Conservation (phyloP, 257 asterid genomes). For the Vinca minor region DNA sequence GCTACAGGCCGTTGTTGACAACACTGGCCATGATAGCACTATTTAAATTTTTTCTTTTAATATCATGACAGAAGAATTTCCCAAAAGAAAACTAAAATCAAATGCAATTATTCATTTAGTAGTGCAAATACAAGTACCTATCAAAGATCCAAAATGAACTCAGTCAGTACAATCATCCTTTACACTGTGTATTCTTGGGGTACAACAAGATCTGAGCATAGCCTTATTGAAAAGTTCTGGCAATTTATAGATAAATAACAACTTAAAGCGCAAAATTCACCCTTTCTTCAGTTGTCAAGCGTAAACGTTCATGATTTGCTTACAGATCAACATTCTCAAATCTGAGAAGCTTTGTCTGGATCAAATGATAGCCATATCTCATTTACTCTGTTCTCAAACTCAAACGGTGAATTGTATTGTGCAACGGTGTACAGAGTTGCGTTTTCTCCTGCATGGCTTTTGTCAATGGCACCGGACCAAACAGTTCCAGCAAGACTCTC, state of each 20-base stretch:
- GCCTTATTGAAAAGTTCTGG: not conserved
- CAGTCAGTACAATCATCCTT: not conserved
- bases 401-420: constrained; percentile 79
- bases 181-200: not conserved
- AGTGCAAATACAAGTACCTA: no score
- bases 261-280: not conserved
- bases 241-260: no score
- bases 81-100: no score
- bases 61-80: no score
- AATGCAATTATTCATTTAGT: not conserved
- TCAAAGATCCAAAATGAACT: not conserved
- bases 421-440: constrained; percentile 51
- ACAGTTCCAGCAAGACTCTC: constrained; percentile 47
- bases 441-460: constrained; percentile 33
- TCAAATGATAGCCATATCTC: constrained; percentile 71
- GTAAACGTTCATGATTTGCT: no score
- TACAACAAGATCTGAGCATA: not conserved
- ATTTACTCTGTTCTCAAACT: constrained; percentile 56
- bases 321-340: no score
- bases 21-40: no score
- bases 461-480: constrained; percentile 51
- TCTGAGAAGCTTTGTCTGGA: constrained; percentile 15
- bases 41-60: no score
- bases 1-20: no score
- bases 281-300: no score